Evolutionary conservation across 2,329 filamentous ascomycete species (phyloP), one percentile per base, ranked within the genome.

Genomic region (Phaeosphaeria sp.): DNA sequence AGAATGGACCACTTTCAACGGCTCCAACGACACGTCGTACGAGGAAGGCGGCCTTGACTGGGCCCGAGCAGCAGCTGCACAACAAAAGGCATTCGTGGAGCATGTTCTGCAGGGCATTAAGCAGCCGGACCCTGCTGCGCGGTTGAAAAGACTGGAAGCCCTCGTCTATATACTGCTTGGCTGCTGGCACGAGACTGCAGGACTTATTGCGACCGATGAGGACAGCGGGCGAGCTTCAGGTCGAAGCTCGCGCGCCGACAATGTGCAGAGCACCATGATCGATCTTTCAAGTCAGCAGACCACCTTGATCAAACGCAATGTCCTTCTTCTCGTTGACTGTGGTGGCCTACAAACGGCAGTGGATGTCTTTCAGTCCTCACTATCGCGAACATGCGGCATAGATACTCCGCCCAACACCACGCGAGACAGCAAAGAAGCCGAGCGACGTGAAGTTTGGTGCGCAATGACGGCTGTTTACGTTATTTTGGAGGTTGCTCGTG

Each of bases 11-110:
- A 54, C 58, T 7, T 76, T 67, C 54, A 62, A 70, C 47, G 73
- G 69, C 17, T 79, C 84, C 66, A 67, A 76, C 74, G 57, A 72
- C 68, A 72, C 63, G 47, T 72, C 55, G 56, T 68, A 79, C 36
- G 74, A 81, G 50, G 73, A 81, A 17, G 77, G 80, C 44, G 78
- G 81, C 30, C 73, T 79, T 43, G 80, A 86, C 36, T 97, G 93
- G 92, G 82, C 88, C 52, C 85, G 88, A 42, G 86, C 86, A 4
- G 83, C 85, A 21, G 78, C 85, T 23, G 83, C 87, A 58, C 80
- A 81, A 51, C 82, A 84, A 58, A 76, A 79, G 56, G 78, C 79
- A 39, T 92, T 92, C 71, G 78, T 91, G 36, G 76, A 80, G 58
- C 78, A 72, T 44, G 58, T 78, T 54, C 55, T 82, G 15, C 62